phyloP scores from a whole-genome alignment of 352 stramenopile genomes.

The Phytophthora sansomeana region DNA sequence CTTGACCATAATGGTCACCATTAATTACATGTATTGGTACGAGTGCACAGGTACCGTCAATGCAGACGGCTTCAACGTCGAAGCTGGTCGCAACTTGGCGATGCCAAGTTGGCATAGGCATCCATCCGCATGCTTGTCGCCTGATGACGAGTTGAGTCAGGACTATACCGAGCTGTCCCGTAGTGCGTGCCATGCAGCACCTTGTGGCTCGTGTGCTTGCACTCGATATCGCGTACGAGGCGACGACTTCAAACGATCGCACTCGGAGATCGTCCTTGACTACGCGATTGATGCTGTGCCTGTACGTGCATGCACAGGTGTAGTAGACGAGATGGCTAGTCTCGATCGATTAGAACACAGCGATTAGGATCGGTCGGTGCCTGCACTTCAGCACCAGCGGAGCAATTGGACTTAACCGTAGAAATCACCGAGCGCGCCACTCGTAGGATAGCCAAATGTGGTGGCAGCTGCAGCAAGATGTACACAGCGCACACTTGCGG shows the following conservation, averaged over 20 bases:
- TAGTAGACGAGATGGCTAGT: background rate
- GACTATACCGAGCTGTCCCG: constrained; percentile 1
- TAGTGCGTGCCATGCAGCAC: constrained; percentile 6
- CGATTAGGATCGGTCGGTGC: constrained; percentile 11
- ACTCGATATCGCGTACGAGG: constrained; percentile 1
- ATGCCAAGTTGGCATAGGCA: background rate
- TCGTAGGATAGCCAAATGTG: constrained; percentile 11
- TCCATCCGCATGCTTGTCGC: background rate
- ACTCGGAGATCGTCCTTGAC: background rate
- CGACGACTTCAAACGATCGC: background rate
- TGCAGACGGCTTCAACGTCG: background rate
- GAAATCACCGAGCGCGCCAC: background rate
- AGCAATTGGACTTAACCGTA: background rate
- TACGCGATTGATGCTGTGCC: background rate
- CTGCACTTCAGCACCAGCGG: constrained; percentile 1
- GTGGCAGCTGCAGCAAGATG: constrained; percentile 15
- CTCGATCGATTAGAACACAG: constrained; percentile 4
- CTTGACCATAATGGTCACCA: too few species aligned
- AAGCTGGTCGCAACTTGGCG: background rate
- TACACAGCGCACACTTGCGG: background rate
- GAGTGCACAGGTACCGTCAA: background rate
- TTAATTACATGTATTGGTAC: too few species aligned
- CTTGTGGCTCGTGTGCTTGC: background rate
- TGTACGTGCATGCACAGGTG: background rate
- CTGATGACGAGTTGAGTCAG: background rate